phyloP scores from a whole-genome alignment of 179 eudicot genomes.

The Beta lomatogona region DNA sequence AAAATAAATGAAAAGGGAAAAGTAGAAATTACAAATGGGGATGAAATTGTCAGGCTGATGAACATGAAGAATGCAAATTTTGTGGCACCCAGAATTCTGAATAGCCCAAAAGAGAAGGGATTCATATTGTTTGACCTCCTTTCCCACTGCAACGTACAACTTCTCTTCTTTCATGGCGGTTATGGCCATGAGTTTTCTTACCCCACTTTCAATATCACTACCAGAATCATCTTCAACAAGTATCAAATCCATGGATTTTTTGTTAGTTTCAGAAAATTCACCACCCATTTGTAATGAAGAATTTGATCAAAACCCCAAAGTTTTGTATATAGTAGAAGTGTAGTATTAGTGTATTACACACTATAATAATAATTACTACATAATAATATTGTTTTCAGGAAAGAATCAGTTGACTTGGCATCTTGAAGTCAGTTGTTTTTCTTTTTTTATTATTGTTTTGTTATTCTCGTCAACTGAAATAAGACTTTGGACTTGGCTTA shows the following conservation, averaged over 20 bases:
- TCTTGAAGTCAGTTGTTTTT: conserved; percentile 9
- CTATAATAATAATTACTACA: no score
- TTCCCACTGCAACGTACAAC: conserved; percentile 37
- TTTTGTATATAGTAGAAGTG: no score
- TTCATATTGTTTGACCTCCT: conserved; percentile 23
- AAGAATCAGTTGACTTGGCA: neutral
- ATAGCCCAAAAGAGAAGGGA: conserved; percentile 35
- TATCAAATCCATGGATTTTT: conserved; percentile 31
- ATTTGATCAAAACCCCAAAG: neutral
- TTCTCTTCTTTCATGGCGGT: conserved; percentile 23
- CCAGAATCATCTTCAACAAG: conserved; percentile 7
- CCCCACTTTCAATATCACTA: conserved; percentile 16
- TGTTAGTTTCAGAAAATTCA: neutral
- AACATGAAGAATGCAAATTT: conserved; percentile 31
- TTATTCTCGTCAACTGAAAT: neutral
- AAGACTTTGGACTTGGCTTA: no score
- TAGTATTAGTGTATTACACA: no score
- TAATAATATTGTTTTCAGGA: neutral
- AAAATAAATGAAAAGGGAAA: neutral
- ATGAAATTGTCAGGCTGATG: conserved; percentile 40
- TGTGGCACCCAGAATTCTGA: conserved; percentile 34
- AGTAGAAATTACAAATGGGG: conserved; percentile 36
- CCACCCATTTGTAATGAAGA: neutral
- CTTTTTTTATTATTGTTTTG: neutral
- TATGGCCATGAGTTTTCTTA: neutral